Conservation (phyloP, 768 basidiomycete species). For the Suillus weaverae region DNA sequence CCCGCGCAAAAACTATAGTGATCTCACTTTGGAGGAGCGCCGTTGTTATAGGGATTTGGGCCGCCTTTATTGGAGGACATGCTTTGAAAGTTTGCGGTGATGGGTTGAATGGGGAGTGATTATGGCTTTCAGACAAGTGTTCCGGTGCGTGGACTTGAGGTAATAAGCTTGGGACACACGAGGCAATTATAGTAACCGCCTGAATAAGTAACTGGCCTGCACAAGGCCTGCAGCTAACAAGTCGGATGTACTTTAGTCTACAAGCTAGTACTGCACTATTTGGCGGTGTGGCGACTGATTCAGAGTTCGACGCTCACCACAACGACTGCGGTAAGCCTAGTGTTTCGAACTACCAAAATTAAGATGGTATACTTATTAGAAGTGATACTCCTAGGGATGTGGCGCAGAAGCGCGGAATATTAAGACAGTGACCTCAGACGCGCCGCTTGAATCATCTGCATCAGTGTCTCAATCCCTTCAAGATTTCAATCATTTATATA, state of each 20-base stretch:
- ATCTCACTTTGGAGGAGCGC: constrained; percentile 36
- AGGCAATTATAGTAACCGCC: constrained; percentile 2
- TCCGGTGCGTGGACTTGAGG: not conserved
- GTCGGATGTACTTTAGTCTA: not conserved
- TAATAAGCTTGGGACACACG: constrained; percentile 3
- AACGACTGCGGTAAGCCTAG: not conserved
- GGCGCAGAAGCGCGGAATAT: no score
- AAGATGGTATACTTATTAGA: no score
- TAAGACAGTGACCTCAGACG: no score
- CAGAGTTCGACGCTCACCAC: not conserved
- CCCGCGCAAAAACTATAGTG: not conserved
- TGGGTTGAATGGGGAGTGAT: not conserved
- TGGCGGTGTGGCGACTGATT: not conserved
- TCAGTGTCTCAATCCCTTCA: no score
- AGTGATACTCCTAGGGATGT: no score
- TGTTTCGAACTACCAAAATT: not conserved
- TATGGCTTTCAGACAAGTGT: not conserved
- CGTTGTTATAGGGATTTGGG: constrained; percentile 32
- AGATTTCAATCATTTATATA: no score
- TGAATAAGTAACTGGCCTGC: not conserved
- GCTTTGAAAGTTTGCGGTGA: not conserved
- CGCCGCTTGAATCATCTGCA: no score
- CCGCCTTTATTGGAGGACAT: constrained; percentile 37
- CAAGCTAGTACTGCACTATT: not conserved
- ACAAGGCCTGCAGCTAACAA: no score